A percentile compares a stretch with the other conserved stretches of the same genome.
Evolutionary conservation across 305 asterid genomes (phyloP).

Genomic region (Fraxinus greggii): DNA sequence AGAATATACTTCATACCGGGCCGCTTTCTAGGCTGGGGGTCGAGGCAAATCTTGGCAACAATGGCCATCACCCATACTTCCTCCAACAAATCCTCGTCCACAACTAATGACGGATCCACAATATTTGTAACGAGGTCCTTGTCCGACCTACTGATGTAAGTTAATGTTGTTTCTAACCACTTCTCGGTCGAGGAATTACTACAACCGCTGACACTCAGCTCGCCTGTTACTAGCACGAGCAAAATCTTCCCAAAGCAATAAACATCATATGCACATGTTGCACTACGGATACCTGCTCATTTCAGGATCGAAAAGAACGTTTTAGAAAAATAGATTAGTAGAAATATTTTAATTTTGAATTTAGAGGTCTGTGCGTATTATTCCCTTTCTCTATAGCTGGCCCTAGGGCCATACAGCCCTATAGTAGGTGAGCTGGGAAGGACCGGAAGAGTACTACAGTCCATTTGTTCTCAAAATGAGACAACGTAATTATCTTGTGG

Average conservation of each 20-base stretch:
- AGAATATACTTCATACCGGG: conserved; percentile 80
- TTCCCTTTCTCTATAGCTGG: not conserved
- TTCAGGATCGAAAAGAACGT: not conserved
- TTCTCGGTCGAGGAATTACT: conserved; percentile 56
- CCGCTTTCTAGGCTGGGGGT: conserved; percentile 71
- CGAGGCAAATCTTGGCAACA: conserved; percentile 79
- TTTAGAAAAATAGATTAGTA: conserved; percentile 1
- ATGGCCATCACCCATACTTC: conserved; percentile 98
- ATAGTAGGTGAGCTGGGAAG: not conserved
- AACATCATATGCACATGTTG: conserved; percentile 75
- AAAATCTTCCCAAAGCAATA: conserved; percentile 85
- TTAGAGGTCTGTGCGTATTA: not conserved
- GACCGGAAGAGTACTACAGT: not conserved
- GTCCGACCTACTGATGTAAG: conserved; percentile 68
- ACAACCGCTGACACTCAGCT: conserved; percentile 74
- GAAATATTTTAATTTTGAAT: not conserved
- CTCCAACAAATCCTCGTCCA: conserved; percentile 84
- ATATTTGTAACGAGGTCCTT: conserved; percentile 81
- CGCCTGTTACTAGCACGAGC: conserved; percentile 92
- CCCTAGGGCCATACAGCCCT: not conserved
- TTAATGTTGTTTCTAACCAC: conserved; percentile 62
- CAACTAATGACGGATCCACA: conserved; percentile 68
- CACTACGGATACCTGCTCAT: conserved; percentile 53
- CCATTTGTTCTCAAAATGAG: not conserved
- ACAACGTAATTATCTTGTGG: not conserved